These are phyloP conservation scores for Sarocladium oryzae DNA, from an alignment of 2,329 filamentous ascomycete species.

Conservation along the genomic window DNA sequence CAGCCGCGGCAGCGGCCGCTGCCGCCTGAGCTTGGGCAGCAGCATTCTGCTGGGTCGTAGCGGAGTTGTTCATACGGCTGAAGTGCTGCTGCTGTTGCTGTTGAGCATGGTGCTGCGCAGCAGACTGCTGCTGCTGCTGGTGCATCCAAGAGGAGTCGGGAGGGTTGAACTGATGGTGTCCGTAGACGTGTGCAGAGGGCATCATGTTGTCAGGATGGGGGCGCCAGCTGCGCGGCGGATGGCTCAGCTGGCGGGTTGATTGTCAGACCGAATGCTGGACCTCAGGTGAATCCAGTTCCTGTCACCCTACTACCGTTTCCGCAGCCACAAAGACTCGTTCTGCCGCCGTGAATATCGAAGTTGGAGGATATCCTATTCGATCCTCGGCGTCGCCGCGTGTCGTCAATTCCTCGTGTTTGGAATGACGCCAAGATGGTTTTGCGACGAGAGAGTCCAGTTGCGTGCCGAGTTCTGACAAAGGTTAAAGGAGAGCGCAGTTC, in stretches of 20 bases:
- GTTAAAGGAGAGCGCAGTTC: not conserved
- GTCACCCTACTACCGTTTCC: no score
- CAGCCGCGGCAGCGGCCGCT: slow-evolving; percentile 47
- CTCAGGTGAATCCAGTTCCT: no score
- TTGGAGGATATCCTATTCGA: no score
- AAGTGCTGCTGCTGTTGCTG: slow-evolving; percentile 58
- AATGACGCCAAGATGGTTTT: not conserved
- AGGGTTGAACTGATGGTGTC: slow-evolving; percentile 59
- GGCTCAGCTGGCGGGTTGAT: not conserved
- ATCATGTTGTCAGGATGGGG: slow-evolving; percentile 42
- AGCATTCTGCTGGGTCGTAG: slow-evolving; percentile 2
- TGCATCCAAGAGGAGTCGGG: slow-evolving; percentile 62
- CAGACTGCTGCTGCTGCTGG: slow-evolving; percentile 47
- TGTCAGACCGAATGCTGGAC: no score
- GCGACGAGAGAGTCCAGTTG: not conserved
- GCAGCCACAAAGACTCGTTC: no score
- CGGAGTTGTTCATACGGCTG: slow-evolving; percentile 49
- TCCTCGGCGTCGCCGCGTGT: no score
- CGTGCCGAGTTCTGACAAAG: not conserved
- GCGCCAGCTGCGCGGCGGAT: slow-evolving; percentile 1
- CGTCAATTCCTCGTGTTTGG: no score
- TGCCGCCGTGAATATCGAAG: no score
- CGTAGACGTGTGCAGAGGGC: slow-evolving; percentile 58
- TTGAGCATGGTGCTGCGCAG: slow-evolving; percentile 47
- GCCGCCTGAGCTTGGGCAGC: slow-evolving; percentile 47